Evolutionary conservation across 164 flowering plant species (phyloP).

Genomic region (Vitis labrusca): DNA sequence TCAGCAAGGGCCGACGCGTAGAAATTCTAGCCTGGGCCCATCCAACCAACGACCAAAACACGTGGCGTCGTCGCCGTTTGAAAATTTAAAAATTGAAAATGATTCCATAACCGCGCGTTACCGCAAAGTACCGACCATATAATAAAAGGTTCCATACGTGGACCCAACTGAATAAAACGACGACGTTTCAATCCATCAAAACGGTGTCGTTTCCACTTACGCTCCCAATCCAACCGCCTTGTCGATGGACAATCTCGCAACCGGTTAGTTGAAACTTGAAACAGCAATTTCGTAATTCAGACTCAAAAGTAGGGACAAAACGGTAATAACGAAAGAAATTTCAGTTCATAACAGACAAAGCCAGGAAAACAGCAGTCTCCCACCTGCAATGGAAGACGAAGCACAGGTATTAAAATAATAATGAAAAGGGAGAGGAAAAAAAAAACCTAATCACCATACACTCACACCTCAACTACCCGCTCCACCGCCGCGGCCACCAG

Average conservation of each 20-base stretch:
- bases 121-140: background rate
- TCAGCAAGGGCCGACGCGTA: no score
- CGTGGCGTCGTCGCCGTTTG: background rate
- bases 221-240: background rate
- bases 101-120: constrained; percentile 6
- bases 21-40: no score
- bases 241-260: background rate
- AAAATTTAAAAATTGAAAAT: constrained; percentile 14
- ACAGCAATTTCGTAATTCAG: constrained; percentile 3
- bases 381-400: constrained; percentile 14
- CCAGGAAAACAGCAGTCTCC: background rate
- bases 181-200: background rate
- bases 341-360: constrained; percentile 10
- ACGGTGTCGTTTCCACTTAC: background rate
- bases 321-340: background rate
- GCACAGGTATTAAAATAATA: constrained; percentile 5
- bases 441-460: background rate
- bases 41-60: background rate
- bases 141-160: no score
- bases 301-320: constrained; percentile 5
- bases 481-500: background rate
- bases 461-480: background rate
- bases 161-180: background rate
- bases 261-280: background rate
- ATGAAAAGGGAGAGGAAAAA: background rate